phyloP scores from a whole-genome alignment of 2,329 filamentous ascomycete species.

The Colletotrichum salicis region DNA sequence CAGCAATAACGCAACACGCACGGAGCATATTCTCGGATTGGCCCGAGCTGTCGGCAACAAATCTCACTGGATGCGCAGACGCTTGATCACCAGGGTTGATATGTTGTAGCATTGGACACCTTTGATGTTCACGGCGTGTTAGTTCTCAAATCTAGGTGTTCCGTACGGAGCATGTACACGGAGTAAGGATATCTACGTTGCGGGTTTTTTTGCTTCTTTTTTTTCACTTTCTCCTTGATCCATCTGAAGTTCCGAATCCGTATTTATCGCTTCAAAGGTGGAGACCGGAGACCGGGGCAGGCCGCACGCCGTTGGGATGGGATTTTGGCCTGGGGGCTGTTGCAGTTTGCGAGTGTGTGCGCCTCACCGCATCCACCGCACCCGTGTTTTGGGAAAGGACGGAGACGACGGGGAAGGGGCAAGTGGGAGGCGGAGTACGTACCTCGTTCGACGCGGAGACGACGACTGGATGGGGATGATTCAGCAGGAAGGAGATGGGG shows the following conservation, averaged over 20 bases:
- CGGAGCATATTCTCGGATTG: neutral
- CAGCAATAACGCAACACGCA: neutral
- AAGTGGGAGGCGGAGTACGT: neutral
- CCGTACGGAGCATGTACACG: too few relatives aligned
- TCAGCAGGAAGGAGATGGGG: neutral
- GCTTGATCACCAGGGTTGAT: neutral
- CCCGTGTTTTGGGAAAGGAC: neutral
- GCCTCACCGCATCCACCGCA: neutral
- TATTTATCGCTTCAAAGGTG: neutral
- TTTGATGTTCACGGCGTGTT: neutral
- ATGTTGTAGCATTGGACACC: neutral
- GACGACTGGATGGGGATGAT: neutral
- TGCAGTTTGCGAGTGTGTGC: neutral
- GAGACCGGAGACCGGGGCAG: neutral
- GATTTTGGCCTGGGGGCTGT: neutral
- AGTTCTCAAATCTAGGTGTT: too few relatives aligned
- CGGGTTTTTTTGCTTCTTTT: neutral
- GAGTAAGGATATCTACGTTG: too few relatives aligned
- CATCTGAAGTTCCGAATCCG: neutral
- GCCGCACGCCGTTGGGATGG: neutral
- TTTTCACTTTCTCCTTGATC: neutral
- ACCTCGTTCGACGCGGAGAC: neutral
- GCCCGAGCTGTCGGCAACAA: constrained; percentile 10
- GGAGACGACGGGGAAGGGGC: neutral
- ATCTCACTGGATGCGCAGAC: constrained; percentile 13